Conservation (phyloP, 768 basidiomycete genomes). For the Tremella yokohamensis region DNA sequence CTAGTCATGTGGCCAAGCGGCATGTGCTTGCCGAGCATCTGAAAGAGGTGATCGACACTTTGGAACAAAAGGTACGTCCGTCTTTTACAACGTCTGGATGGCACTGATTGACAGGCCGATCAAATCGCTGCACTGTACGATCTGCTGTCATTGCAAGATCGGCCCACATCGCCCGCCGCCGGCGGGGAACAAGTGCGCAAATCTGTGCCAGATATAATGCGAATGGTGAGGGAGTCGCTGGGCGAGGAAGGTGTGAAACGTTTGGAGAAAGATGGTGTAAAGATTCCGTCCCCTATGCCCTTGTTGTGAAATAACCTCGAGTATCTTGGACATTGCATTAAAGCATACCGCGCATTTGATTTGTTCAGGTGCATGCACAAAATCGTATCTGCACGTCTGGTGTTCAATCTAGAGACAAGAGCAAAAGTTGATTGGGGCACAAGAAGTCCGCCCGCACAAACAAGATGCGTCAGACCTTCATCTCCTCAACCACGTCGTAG, state of each 20-base stretch:
- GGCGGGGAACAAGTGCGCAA: slow-evolving; percentile 10
- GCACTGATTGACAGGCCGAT: slow-evolving; percentile 63
- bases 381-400: too few species aligned
- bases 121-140: slow-evolving; percentile 91
- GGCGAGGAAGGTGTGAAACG: slow-evolving; percentile 38
- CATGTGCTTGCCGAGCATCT: slow-evolving; percentile 84
- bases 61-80: slow-evolving; percentile 77
- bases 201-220: slow-evolving; percentile 33
- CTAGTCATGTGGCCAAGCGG: slow-evolving; percentile 72
- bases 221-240: slow-evolving; percentile 34
- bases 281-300: not conserved
- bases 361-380: too few species aligned
- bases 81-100: not conserved
- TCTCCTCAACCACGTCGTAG: too few species aligned
- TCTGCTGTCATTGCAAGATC: slow-evolving; percentile 61
- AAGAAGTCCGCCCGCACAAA: too few species aligned
- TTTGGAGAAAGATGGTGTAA: slow-evolving; percentile 27
- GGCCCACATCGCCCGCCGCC: slow-evolving; percentile 8
- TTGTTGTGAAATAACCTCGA: too few species aligned
- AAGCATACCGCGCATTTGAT: too few species aligned
- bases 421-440: too few species aligned
- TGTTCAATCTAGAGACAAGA: too few species aligned
- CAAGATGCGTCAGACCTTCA: too few species aligned
- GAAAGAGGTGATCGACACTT: slow-evolving; percentile 81
- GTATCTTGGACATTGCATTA: too few species aligned